Percentiles rank a stretch among this genome's conserved stretches.
phyloP scores from a whole-genome alignment of 441 rosid genomes.

The Gossypium trilobum region DNA sequence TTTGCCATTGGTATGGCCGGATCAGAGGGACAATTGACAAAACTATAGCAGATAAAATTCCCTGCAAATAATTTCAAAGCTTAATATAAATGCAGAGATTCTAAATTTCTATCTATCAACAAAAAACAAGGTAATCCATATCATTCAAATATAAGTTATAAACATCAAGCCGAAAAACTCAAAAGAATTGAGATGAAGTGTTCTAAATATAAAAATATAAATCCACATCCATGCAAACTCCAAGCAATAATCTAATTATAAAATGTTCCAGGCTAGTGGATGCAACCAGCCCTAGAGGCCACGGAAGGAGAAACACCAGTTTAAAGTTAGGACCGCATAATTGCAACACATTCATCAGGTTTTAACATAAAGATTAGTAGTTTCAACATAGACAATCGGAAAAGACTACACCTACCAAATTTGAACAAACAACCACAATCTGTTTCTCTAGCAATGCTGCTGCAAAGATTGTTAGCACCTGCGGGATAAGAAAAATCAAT shows the following conservation, averaged over 20 bases:
- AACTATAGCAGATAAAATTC: slow-evolving; percentile 75
- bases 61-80: slow-evolving; percentile 36
- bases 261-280: not conserved
- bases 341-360: not conserved
- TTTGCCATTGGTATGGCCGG: slow-evolving; percentile 94
- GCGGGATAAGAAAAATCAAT: slow-evolving; percentile 26
- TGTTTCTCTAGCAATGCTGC: slow-evolving; percentile 90
- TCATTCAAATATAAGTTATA: not conserved
- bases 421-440: slow-evolving; percentile 77
- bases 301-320: not conserved
- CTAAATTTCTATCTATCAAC: not conserved
- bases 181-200: not conserved
- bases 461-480: slow-evolving; percentile 75
- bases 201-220: not conserved
- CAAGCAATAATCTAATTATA: not conserved
- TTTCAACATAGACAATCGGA: not conserved
- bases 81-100: not conserved
- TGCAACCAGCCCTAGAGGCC: not conserved
- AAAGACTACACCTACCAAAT: slow-evolving; percentile 52
- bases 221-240: not conserved
- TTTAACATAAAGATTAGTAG: not conserved
- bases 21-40: slow-evolving; percentile 72
- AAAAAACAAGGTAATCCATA: not conserved
- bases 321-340: not conserved
- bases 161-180: not conserved